phyloP scores from a whole-genome alignment of 108 stramenopile genomes.

The Skeletonema grethae region DNA sequence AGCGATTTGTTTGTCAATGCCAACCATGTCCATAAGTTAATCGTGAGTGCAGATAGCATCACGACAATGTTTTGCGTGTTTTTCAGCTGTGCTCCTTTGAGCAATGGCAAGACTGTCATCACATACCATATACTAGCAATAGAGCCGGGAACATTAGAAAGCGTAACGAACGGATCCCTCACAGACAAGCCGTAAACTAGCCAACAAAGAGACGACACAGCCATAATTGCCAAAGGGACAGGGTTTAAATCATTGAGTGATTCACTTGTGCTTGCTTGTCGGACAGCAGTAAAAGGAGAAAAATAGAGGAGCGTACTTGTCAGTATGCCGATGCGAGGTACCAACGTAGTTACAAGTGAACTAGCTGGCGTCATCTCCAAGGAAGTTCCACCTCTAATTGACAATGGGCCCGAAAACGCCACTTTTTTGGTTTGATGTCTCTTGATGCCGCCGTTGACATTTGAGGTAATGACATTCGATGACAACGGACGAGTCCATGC shows the following conservation, averaged over 20 bases:
- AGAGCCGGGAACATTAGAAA: slow-evolving; percentile 54
- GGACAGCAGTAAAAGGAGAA: slow-evolving; percentile 49
- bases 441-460: neutral
- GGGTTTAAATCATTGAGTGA: slow-evolving; percentile 49
- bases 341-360: slow-evolving; percentile 23
- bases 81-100: slow-evolving; percentile 11
- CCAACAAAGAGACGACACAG: slow-evolving; percentile 51
- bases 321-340: slow-evolving; percentile 50
- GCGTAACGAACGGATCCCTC: slow-evolving; percentile 48
- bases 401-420: neutral
- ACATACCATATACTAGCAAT: slow-evolving; percentile 53
- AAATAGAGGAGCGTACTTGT: slow-evolving; percentile 52
- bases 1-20: slow-evolving; percentile 36
- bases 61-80: slow-evolving; percentile 43
- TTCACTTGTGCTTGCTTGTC: slow-evolving; percentile 22
- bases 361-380: slow-evolving; percentile 19
- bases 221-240: slow-evolving; percentile 56
- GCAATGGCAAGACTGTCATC: slow-evolving; percentile 31
- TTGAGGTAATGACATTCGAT: neutral
- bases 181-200: slow-evolving; percentile 51
- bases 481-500: neutral
- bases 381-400: slow-evolving; percentile 17
- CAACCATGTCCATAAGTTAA: slow-evolving; percentile 58
- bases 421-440: neutral
- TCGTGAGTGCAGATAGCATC: slow-evolving; percentile 22